Base-by-base conservation (phyloP, 2,329 filamentous ascomycete species). In the Fusarium siculi region DNA sequence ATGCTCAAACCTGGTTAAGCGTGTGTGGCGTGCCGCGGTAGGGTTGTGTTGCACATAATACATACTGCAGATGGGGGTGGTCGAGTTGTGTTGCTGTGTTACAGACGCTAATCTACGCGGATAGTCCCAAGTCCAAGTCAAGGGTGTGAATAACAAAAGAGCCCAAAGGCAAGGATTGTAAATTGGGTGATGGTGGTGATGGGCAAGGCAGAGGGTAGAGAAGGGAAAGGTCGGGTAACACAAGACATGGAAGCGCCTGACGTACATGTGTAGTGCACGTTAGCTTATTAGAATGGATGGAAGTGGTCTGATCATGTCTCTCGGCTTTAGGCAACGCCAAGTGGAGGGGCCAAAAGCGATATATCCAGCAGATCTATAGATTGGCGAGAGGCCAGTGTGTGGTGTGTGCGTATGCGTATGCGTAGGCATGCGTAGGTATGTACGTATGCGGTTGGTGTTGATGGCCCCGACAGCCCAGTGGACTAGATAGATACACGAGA, bases 191-290 rank as follows among this genome's bases (percentile, higher is more conserved):
- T 70, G 66, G 65, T 58, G 63, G 50, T 68, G 55, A 72, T 72
- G 42, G 36, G 54, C 70, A 60, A 68, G 70, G 70, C 66, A 60
- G 52, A 67, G 43, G 49, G 56, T 19, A 73, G 49, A 66, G 70
- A 71, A 54, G 60, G 70, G 70, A 74, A 73, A 73, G 70, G 70
- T 73, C 70, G 58, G 66, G 70, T 73, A 71, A 73, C 70, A 73
- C 70, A 73, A 63, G 70, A 70, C 70, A 74, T 63, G 42, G 66
- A 65, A 69, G 46, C 44, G 70, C 66, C 63, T 68, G 66, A 68
- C 37, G 56, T 63, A 68, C 66, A 68, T 69, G 39, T 56, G 40
- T 69, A 68, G 66, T 68, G 64, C 47, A 68, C 43, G 32, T 68
- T 68, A 68, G 65, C 50, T 60, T 67, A 66, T 58, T 47, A 56